These are phyloP conservation scores for Hygrocybe punicea DNA, from an alignment of 768 basidiomycete species.

Conservation along the genomic window DNA sequence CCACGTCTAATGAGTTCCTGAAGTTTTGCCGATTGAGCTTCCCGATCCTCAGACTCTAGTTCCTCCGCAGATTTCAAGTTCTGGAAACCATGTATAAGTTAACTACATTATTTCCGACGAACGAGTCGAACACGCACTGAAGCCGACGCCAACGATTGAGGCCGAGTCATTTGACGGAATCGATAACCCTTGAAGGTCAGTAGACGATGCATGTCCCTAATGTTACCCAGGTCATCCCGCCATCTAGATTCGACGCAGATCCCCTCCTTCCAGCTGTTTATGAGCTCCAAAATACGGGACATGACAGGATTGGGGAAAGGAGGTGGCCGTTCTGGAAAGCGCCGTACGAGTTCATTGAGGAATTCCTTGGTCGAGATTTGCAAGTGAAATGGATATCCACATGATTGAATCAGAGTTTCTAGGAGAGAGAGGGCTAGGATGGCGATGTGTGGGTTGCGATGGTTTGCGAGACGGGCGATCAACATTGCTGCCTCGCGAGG, in stretches of 20 bases:
- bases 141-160: constrained; percentile 35
- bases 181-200: constrained; percentile 91
- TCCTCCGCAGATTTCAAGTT: constrained; percentile 94
- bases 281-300: constrained; percentile 88
- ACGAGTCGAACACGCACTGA: constrained; percentile 36
- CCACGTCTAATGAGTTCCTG: constrained; percentile 96
- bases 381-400: constrained; percentile 96
- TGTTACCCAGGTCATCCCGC: constrained; percentile 95
- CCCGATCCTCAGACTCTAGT: constrained; percentile 91
- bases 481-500: constrained; percentile 90
- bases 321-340: constrained; percentile 96
- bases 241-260: constrained; percentile 86
- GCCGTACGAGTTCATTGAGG: constrained; percentile 94
- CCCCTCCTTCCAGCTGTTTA: constrained; percentile 91
- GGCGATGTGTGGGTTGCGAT: constrained; percentile 88
- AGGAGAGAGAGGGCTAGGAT: constrained; percentile 82
- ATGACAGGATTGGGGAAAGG: constrained; percentile 93
- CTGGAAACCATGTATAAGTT: constrained; percentile 38
- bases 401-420: constrained; percentile 89
- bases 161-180: constrained; percentile 53
- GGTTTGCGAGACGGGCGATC: constrained; percentile 80
- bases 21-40: constrained; percentile 94
- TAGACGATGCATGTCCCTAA: constrained; percentile 94
- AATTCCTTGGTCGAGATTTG: constrained; percentile 98
- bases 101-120: background rate